Evolutionary conservation across 805 yeast species (phyloP), one percentile per base, ranked within the genome.

Genomic region (Hanseniaspora meyeri): DNA sequence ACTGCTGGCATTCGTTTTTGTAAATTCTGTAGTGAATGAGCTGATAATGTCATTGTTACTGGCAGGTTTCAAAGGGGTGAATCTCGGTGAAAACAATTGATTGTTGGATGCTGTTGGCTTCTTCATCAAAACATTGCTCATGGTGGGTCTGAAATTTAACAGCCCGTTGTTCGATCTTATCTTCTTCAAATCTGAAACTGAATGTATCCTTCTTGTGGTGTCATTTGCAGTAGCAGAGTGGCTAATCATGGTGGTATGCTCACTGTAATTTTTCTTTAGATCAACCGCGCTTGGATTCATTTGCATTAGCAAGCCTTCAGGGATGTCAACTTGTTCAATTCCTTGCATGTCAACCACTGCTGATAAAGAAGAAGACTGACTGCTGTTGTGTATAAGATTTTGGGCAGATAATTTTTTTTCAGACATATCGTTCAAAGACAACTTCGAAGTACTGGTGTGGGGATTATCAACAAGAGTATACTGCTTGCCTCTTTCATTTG

Each of bases 301-400:
- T 20, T 56, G 54, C 38, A 50, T n/a, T 19, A 56, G 32, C 42
- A 56, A 16, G 29, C 45, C 49, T n/a, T 50, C 48, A 24, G 58
- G 58, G 6, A 56, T 43, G 29, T 50, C 58, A 17, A 56, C 46
- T 24, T 56, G 58, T 24, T 50, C 19, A 12, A 56, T 47, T 34
- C 54, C 58, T 45, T 56, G 58, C 9, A 56, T 11, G 10, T 51
- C 54, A 17, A 43, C 50, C 12, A 56, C 51, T 10, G 58, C 49
- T 11, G 49, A 46, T 46, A 46, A 20, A 12, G 49, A 46, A 16
- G 49, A 46, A 1, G 49, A 46, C 9, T 46, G 39, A 19, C 49
- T 46, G 19, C 49, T 46, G 17, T 46, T 34, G 17, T 46, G 49
- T n/a, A 46, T 34, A 8, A 46, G 3, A 3, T 46, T 27, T 34